Evolutionary conservation across 1,284 basidiomycete species (phyloP).

Genomic region (Stygiomarasmius scandens): DNA sequence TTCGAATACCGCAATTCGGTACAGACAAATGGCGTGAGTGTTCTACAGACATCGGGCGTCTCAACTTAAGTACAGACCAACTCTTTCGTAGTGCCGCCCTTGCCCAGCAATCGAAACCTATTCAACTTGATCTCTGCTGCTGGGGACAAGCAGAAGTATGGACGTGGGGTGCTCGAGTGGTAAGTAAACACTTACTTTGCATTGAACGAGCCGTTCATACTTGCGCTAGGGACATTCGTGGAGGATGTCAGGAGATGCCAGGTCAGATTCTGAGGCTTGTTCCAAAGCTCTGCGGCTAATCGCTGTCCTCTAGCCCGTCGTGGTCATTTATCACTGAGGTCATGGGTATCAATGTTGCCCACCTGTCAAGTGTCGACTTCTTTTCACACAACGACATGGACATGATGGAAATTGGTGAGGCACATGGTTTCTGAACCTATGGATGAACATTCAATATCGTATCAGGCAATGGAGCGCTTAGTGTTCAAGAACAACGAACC

Average conservation of each 20-base stretch:
- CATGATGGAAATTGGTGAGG: constrained; percentile 60
- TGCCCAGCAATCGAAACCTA: constrained; percentile 39
- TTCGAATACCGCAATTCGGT: constrained; percentile 58
- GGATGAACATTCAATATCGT: not conserved
- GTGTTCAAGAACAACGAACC: constrained; percentile 52
- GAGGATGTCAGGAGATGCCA: constrained; percentile 55
- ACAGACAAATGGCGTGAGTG: constrained; percentile 55
- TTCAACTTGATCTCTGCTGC: constrained; percentile 53
- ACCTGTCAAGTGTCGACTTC: constrained; percentile 47
- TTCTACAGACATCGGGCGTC: constrained; percentile 1
- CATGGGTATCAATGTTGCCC: constrained; percentile 44
- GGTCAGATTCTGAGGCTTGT: constrained; percentile 23
- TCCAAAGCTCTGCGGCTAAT: not conserved
- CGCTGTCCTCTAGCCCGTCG: constrained; percentile 34
- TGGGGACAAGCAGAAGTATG: constrained; percentile 56
- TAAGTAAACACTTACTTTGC: constrained; percentile 25
- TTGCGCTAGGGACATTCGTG: constrained; percentile 52
- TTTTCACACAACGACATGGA: constrained; percentile 61
- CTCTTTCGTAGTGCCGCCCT: constrained; percentile 41
- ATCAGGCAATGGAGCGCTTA: constrained; percentile 48
- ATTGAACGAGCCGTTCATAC: not conserved
- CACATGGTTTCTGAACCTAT: not conserved
- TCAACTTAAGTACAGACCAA: not conserved
- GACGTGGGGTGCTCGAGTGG: constrained; percentile 57
- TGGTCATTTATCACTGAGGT: constrained; percentile 53